Evolutionary conservation across 495 filamentous ascomycete genomes (phyloP), one percentile per base, ranked within the genome.

Genomic region (Penicillium subrubescens): DNA sequence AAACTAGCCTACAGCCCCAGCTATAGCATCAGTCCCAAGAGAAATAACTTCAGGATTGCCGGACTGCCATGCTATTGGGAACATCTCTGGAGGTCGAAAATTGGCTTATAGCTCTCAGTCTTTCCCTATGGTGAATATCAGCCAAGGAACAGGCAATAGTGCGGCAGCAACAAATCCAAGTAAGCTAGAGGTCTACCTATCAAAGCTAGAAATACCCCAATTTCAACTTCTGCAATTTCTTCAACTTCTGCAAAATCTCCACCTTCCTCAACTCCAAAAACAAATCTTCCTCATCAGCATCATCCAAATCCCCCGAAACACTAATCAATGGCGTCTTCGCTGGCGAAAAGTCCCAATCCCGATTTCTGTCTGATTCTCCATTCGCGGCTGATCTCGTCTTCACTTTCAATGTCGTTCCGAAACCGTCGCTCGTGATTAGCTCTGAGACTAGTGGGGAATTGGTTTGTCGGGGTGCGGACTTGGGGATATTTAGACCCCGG

Each of bases 241-340:
- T 80, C 43, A 81, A 60, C 65, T 69, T 72, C 67, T 80, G 78
- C 57, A 80, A 50, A 50, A 81, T 77, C 67, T 81, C 77, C 56
- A 81, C 63, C 57, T 74, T 77, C 27, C 78, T 70, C 21, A 81
- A 46, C 57, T 81, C 78, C 53, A 80, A 55, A 29, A 74, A 73
- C 60, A 80, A 64, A 59, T 80, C 75, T 52, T 81, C 78, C 48
- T 81, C 78, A 60, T 81, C 79, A 0, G 73, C 74, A 29, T 74
- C 76, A 29, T 77, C 71, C 48, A 81, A 52, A 52, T 81, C 74
- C 44, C 60, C 62, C 1, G 70, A 74, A 0, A 77, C 56, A 61
- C 61, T 73, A 21, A 70, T 56, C 59, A 72, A 55, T 1, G 71
- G 66, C 15, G 50, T 61, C 33, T 71, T 70, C 0, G 65, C 53